These are phyloP conservation scores for Acacia melanoxylon DNA, from an alignment of 306 rosid species.

Conservation along the genomic window DNA sequence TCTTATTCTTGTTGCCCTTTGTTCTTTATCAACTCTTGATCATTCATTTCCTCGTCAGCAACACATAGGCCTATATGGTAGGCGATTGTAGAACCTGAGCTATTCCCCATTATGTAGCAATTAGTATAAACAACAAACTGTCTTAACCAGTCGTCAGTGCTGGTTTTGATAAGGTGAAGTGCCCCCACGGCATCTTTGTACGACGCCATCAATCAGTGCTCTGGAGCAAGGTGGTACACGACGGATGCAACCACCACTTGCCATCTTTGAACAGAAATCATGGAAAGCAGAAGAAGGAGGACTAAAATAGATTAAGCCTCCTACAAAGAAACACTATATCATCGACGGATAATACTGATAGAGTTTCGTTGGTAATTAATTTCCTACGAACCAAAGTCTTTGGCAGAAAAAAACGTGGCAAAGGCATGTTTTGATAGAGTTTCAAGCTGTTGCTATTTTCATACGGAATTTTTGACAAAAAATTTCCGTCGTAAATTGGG, in stretches of 20 bases:
- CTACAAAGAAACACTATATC: too few species aligned
- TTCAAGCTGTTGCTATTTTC: too few species aligned
- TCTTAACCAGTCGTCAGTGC: constrained; percentile 40
- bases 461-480: too few species aligned
- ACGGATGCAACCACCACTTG: not conserved
- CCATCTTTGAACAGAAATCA: not conserved
- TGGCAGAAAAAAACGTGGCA: too few species aligned
- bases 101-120: constrained; percentile 47
- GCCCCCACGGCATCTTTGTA: constrained; percentile 52
- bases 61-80: constrained; percentile 41
- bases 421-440: too few species aligned
- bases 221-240: not conserved
- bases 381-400: too few species aligned
- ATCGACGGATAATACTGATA: too few species aligned
- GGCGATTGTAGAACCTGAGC: constrained; percentile 52
- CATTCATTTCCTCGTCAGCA: not conserved
- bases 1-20: too few species aligned
- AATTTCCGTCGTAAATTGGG: too few species aligned
- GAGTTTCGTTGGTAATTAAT: too few species aligned
- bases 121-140: constrained; percentile 34
- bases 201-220: constrained; percentile 47
- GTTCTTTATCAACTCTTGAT: constrained; percentile 31
- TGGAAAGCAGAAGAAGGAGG: too few species aligned
- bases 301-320: too few species aligned
- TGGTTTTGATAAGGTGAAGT: constrained; percentile 29